Evolutionary conservation across 441 rosid species (phyloP), one percentile per base, ranked within the genome.

Genomic region (Omphalea diandra): DNA sequence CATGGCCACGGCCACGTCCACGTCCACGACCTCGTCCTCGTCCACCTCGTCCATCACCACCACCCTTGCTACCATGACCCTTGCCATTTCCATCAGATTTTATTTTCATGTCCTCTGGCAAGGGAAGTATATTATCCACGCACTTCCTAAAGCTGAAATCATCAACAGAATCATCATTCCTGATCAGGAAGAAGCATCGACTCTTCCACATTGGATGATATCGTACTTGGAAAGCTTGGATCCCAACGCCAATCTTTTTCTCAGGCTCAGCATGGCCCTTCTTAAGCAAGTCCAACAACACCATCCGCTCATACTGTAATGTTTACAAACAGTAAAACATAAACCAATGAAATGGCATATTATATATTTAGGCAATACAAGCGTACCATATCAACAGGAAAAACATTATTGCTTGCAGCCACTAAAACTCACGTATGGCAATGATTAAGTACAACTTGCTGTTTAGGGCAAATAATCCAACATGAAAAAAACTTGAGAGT

Each of bases 141-240:
- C 96, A 86, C 84, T 90, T 91, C 87, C 91, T 84, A 82, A 87
- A 94, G 89, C 96, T 90, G 82, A 90, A 91, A 84, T 90, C 98
- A n/a, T 94, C 96, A 7, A 77, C 73, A 2, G 85, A 54, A 17
- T 78, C 90, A 20, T 91, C 97, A 47, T 84, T 89, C 84, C 94
- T 84, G 18, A 91, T 44, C 47, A 91, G 77, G 81, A 90, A 94
- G 86, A 91, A 86, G 76, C 97, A 88, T 58, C 81, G 64, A 56
- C 89, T 91, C 78, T 88, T 88, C 82, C 77, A 91, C 72, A 44
- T 80, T 18, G 94, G 97, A 73, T 90, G 97, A 40, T 57, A 76
- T 52, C 83, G 83, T 32, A 94, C 81, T 82, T 90, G 90, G 73
- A 91, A 90, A 52, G 87, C 81, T 68, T 75, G 76, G 72, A 94